These are phyloP conservation scores for Podaxis sp. DNA, from an alignment of 768 basidiomycete genomes.

Conservation along the genomic window DNA sequence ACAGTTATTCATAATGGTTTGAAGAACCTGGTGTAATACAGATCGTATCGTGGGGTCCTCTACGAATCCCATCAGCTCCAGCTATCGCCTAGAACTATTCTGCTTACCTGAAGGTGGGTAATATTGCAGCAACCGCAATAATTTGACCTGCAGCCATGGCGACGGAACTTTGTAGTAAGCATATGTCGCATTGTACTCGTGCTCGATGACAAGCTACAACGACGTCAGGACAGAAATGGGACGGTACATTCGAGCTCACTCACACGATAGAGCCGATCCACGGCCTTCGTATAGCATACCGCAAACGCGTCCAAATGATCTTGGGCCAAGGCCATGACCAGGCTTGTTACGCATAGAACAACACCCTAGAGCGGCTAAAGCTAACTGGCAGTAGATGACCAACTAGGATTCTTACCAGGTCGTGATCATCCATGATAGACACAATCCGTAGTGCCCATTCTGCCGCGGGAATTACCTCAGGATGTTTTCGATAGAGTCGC, in stretches of 20 bases:
- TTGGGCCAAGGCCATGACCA: slow-evolving; percentile 93
- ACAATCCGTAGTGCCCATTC: slow-evolving; percentile 97
- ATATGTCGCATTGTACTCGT: slow-evolving; percentile 86
- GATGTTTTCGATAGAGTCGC: slow-evolving; percentile 93
- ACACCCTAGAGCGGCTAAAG: slow-evolving; percentile 64
- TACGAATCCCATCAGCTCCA: slow-evolving; percentile 29
- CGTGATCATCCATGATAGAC: slow-evolving; percentile 92
- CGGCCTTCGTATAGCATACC: slow-evolving; percentile 93
- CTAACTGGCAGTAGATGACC: slow-evolving; percentile 16
- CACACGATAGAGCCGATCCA: slow-evolving; percentile 84
- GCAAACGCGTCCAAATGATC: slow-evolving; percentile 89
- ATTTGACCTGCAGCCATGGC: slow-evolving; percentile 97
- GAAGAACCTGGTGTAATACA: slow-evolving; percentile 79
- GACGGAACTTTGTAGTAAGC: slow-evolving; percentile 97
- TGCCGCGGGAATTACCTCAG: slow-evolving; percentile 86
- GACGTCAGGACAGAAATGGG: slow-evolving; percentile 7
- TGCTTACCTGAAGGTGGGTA: slow-evolving; percentile 91
- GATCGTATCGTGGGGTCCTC: slow-evolving; percentile 82
- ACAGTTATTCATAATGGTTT: slow-evolving; percentile 88
- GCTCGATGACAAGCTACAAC: slow-evolving; percentile 81
- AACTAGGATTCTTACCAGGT: slow-evolving; percentile 53
- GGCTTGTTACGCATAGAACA: slow-evolving; percentile 88
- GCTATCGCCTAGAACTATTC: neutral
- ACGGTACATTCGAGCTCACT: slow-evolving; percentile 21
- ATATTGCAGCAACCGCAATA: slow-evolving; percentile 90